A percentile compares a stretch with the other conserved stretches of the same genome.
Conservation (phyloP, 176 grass and related monocot species). For the Cenchrus fungigraminus region DNA sequence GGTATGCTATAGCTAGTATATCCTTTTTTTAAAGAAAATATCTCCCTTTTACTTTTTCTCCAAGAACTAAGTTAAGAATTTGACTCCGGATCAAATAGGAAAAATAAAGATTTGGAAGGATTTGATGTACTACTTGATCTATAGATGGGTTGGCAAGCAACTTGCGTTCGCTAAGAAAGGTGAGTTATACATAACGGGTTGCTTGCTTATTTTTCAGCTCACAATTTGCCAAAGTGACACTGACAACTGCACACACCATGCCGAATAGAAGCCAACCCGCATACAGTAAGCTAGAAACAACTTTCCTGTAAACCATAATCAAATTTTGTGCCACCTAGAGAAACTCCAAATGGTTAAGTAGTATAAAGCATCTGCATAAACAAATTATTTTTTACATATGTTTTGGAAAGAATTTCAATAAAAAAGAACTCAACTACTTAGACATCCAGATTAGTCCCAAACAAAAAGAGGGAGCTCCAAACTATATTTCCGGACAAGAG, state of each 20-base stretch:
- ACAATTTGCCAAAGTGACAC: too few species aligned
- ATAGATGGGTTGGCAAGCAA: neutral
- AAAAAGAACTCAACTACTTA: constrained; percentile 5
- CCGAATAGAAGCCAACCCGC: too few species aligned
- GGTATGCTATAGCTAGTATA: too few species aligned
- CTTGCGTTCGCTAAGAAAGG: neutral
- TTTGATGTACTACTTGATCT: too few species aligned
- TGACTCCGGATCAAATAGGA: too few species aligned
- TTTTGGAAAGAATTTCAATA: constrained; percentile 9
- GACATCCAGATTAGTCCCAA: neutral
- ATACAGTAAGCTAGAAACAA: neutral
- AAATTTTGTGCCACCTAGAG: neutral
- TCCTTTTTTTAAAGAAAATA: too few species aligned
- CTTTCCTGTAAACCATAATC: neutral
- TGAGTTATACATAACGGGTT: neutral
- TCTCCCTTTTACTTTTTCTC: too few species aligned
- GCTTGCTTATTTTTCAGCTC: neutral
- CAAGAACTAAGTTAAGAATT: too few species aligned
- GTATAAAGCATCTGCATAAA: neutral
- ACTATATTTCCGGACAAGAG: neutral
- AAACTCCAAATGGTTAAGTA: neutral
- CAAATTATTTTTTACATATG: neutral
- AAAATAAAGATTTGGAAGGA: neutral
- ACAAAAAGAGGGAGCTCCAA: neutral
- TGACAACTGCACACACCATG: too few species aligned